Base-by-base conservation (phyloP, 106 monocot species). In the Acorus gramineus region DNA sequence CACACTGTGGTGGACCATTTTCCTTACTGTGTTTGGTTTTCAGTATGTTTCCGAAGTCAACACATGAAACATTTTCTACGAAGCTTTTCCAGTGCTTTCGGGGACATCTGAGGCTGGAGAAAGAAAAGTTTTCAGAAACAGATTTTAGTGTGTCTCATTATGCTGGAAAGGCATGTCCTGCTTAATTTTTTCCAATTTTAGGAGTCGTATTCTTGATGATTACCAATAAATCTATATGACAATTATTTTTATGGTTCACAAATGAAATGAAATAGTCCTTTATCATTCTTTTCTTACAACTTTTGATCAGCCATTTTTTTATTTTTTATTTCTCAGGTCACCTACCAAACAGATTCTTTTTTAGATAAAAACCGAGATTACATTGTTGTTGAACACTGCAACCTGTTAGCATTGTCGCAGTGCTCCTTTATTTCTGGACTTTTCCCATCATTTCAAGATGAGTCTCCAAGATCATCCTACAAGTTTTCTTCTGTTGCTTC, bases 1-100 rank as follows among this genome's bases (percentile, higher is more conserved):
- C 3, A 50, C 14, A 14, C 52, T 53, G 8, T 3, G 14, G 28
- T 6, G 8, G 4, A 4, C 7, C 42, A 44, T 8, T n/a, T 61
- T 11, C 46, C n/a, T 63, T 2, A 4, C 47, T 13, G 59, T 66
- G 70, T 75, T 46, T 56, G 9, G 47, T 50, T 57, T 73, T 50
- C 83, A 93, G 93, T 61, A 89, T 93, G 93, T 85, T 93, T 71
- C 86, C 89, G 14, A 93, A 84, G 69, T 85, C 93, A 54, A 93
- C 93, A 49, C 83, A 89, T 73, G 86, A 77, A 75, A 80, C 89
- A 11, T 89, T 89, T 71, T 66, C 77, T 11, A 84, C 71, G 55
- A 93, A 93, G 75, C 74, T 93, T 60, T 93, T 86, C 71, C 89
- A 84, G 62, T 81, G 76, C 44, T 89, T 93, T 9, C 46, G 51